Base-by-base conservation (phyloP, 208 protist genomes). In the Strigomonas culicis region DNA sequence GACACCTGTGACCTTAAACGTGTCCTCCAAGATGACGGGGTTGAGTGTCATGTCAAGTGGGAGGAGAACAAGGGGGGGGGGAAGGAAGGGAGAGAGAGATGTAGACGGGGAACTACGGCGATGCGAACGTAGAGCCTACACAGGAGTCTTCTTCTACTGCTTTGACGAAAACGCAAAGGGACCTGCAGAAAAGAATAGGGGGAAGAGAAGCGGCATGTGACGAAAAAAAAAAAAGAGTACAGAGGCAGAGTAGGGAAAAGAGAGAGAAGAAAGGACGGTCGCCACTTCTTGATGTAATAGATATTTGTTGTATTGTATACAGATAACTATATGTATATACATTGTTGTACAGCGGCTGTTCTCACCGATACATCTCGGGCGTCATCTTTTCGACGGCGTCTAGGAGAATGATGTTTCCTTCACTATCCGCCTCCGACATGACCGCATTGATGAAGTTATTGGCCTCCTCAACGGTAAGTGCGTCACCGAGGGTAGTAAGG, bases 401-500 rank as follows among this genome's bases (percentile, higher is more conserved):
- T 17, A 70, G 44, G 59, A 83, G 70, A 2, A 93, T 76, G 41
- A 97, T 66, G 55, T 92, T 91, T 21, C 95, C 91, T 56, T 97
- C 90, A 65, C 93, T 93, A 57, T 97, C 87, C 61, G 92, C 81
- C 27, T 97, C 88, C 11, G 74, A 79, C 13, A 79, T 74, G 70
- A 96, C 85, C 61, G 95, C 89, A 34, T 92, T 86, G 7, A 94
- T 77, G 64, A 98, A 90, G 11, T 74, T 74, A 56, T 97, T 94
- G 72, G 96, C 86, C 59, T 99, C 96, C 30, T 97, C 90, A 25
- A 74, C 67, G 11, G 80, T 88, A 15, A 99, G 77, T 27, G 80
- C 81, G 58, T 99, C 97, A 13, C 97, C 97, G 43, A 98, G 57
- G 8, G 94, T 97, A 3, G 92, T 97, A 63, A 99, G 86, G 53